A percentile compares a stretch with the other conserved stretches of the same genome.
These are phyloP conservation scores for Umbilicaria muhlenbergii DNA, from an alignment of 495 filamentous ascomycete species.

Conservation along the genomic window DNA sequence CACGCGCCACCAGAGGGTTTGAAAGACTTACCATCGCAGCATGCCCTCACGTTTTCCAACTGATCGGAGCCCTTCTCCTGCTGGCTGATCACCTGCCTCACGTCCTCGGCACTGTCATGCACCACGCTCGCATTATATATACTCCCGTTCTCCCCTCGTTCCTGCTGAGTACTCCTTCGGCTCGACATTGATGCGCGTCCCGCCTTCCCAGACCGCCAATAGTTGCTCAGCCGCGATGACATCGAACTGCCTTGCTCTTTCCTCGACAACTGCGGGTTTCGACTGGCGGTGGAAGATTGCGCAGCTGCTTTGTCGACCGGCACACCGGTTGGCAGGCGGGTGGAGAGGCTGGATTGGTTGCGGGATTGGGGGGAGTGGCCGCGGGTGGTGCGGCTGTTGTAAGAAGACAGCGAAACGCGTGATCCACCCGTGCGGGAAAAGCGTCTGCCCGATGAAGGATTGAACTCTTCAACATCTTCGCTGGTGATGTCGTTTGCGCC, in stretches of 20 bases:
- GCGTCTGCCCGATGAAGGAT: conserved; percentile 46
- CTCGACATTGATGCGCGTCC: conserved; percentile 11
- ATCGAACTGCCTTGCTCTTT: conserved; percentile 16
- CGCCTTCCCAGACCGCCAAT: conserved; percentile 10
- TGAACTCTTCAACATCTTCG: conserved; percentile 84
- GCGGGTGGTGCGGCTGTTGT: conserved; percentile 55
- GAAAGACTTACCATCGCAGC: conserved; percentile 76
- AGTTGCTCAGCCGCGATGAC: conserved; percentile 21
- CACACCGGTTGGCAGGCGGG: conserved; percentile 23
- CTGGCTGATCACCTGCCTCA: conserved; percentile 55
- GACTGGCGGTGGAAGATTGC: too few relatives aligned
- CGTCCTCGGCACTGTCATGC: conserved; percentile 65
- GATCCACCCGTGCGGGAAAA: conserved; percentile 39
- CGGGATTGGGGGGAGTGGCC: conserved; percentile 16
- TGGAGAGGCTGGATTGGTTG: conserved; percentile 15
- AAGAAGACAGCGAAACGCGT: conserved; percentile 63
- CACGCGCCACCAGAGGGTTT: not conserved
- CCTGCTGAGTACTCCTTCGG: not conserved
- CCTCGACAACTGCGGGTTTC: too few relatives aligned
- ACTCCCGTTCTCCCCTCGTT: conserved; percentile 20
- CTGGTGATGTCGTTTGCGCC: conserved; percentile 32
- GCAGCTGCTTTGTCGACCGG: conserved; percentile 1
- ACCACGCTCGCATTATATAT: conserved; percentile 57
- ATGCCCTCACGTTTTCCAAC: conserved; percentile 89
- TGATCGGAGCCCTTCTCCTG: conserved; percentile 57